These are phyloP conservation scores for Pseudevernia furfuracea DNA, from an alignment of 495 filamentous ascomycete species.

Conservation along the genomic window DNA sequence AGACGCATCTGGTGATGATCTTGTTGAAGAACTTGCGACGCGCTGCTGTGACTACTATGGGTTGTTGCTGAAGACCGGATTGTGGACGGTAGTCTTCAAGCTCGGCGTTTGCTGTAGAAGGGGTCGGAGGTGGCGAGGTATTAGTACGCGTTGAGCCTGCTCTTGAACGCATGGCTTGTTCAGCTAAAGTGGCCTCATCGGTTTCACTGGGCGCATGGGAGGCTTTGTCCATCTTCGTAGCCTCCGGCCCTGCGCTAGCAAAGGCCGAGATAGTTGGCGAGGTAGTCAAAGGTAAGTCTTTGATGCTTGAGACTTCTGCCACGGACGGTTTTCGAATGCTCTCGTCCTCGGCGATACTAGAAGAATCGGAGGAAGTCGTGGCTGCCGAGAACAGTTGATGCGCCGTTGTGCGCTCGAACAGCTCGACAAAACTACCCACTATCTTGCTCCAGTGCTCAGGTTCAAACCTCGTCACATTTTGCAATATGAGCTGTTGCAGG, in stretches of 20 bases:
- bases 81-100: slow-evolving; percentile 86
- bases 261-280: slow-evolving; percentile 23
- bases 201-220: slow-evolving; percentile 19
- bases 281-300: slow-evolving; percentile 31
- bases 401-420: slow-evolving; percentile 91
- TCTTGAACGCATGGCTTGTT: slow-evolving; percentile 4
- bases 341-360: slow-evolving; percentile 25
- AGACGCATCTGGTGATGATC: slow-evolving; percentile 97
- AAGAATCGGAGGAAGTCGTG: slow-evolving; percentile 44
- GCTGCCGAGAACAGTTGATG: slow-evolving; percentile 88
- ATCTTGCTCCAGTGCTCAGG: slow-evolving; percentile 87
- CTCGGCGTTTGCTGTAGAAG: slow-evolving; percentile 35
- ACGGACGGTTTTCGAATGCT: slow-evolving; percentile 16
- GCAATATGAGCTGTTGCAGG: slow-evolving; percentile 87
- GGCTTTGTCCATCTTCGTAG: slow-evolving; percentile 30
- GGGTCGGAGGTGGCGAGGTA: slow-evolving; percentile 17
- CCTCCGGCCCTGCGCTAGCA: slow-evolving; percentile 22
- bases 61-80: slow-evolving; percentile 68
- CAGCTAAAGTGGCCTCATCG: slow-evolving; percentile 25
- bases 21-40: slow-evolving; percentile 97
- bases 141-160: slow-evolving; percentile 17
- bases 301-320: slow-evolving; percentile 21
- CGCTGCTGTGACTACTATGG: slow-evolving; percentile 82
- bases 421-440: slow-evolving; percentile 87
- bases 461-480: slow-evolving; percentile 87